Percentiles rank a stretch among this genome's conserved stretches.
These are phyloP conservation scores for Ambrosiella cleistominuta DNA, from an alignment of 2,329 filamentous ascomycete species.

Conservation along the genomic window DNA sequence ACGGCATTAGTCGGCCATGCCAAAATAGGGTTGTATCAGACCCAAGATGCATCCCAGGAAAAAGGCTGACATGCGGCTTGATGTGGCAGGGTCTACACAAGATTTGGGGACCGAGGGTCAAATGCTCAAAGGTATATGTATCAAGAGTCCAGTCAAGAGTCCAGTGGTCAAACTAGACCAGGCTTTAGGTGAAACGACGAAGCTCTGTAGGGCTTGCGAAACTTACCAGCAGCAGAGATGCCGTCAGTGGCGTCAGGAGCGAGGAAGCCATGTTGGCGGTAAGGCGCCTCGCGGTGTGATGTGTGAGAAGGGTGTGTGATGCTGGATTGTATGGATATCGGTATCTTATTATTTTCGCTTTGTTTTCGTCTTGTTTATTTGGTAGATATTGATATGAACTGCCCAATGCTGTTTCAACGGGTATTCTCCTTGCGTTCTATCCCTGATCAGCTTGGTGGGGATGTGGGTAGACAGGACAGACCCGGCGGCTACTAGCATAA, in stretches of 20 bases:
- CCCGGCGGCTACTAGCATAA: background rate
- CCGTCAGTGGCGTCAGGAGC: constrained; percentile 1
- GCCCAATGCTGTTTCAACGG: background rate
- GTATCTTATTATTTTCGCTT: background rate
- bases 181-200: constrained; percentile 3
- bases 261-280: background rate
- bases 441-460: background rate
- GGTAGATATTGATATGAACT: background rate
- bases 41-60: background rate
- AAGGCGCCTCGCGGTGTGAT: too few species aligned
- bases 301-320: background rate
- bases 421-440: background rate
- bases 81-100: background rate
- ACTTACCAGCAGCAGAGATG: constrained; percentile 18
- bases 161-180: background rate
- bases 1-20: too few species aligned
- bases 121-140: too few species aligned
- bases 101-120: background rate
- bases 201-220: background rate
- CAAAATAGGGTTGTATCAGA: background rate
- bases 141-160: background rate
- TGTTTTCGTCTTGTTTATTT: background rate
- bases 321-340: background rate
- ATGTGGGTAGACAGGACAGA: background rate
- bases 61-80: constrained; percentile 1